Evolutionary conservation across 148 eudicot species (phyloP), one percentile per base, ranked within the genome.

Genomic region (Amaranthus palmeri): DNA sequence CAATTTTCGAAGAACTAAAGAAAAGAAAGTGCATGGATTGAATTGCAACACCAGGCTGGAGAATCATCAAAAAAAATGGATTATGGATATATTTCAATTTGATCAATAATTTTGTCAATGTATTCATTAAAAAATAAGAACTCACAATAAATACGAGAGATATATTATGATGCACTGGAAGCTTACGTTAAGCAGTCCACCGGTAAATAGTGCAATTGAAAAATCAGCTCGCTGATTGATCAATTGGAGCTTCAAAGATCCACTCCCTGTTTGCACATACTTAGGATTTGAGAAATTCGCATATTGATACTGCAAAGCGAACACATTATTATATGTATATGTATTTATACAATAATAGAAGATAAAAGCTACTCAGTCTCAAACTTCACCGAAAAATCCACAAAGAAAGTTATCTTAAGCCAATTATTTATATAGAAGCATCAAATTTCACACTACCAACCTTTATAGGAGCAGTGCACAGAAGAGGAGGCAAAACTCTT

Each of bases 381-480:
- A 25, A 43, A 57, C 59, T 56, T 48, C 11, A 47, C 36, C 7
- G 17, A 10, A 65, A 17, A 14, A 43, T 52, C 70, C 44, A 63
- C 0, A 13, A 6, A 10, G 4, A 66, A 55, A 15, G 41, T 14
- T 25, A 52, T 53, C 3, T 49, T 36, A 72, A 47, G 6, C 65
- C 36, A 25, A 25, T 25, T 25, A 25, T 25, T 25, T 25, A 8
- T 51, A 42, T 6, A 7, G 62, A 44, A 49, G 14, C 42, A 50
- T 65, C 54, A 47, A 65, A 4, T 49, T 17, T 65, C 17, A 25
- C 56, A 40, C 45, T 46, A 42, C 78, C 15, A 58, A 90, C 97
- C 97, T 92, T 92, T 46, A 92, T 85, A 51, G 97, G 97, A 55
- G 97, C 88, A 71, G 90, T 78, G 65, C 96, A 92, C 45, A 92